Evolutionary conservation across 2,329 filamentous ascomycete genomes (phyloP).

Genomic region (Penicillium sp.): DNA sequence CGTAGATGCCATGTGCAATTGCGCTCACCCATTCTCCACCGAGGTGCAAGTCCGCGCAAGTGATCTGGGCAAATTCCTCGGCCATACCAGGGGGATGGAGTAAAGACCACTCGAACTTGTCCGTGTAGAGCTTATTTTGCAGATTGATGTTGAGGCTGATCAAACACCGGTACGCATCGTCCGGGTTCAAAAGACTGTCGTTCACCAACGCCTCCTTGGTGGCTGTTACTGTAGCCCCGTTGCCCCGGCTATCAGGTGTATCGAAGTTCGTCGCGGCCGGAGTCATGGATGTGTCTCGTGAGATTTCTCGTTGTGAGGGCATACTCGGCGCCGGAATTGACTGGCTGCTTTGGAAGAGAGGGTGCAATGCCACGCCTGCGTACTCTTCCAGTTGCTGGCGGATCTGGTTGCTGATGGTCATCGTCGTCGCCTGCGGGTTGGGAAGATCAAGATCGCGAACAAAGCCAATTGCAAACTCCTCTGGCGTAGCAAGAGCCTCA

Average conservation of each 20-base stretch:
- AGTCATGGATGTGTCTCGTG: constrained; percentile 58
- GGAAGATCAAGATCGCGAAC: constrained; percentile 94
- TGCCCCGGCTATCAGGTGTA: constrained; percentile 59
- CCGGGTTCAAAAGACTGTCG: constrained; percentile 78
- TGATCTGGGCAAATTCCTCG: constrained; percentile 88
- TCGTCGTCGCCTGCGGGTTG: constrained; percentile 67
- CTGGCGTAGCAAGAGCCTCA: constrained; percentile 89
- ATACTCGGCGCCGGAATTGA: constrained; percentile 26
- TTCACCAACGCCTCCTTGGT: constrained; percentile 52
- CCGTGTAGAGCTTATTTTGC: constrained; percentile 86
- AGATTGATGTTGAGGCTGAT: constrained; percentile 90
- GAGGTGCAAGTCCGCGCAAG: constrained; percentile 87
- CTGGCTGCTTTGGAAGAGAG: constrained; percentile 70
- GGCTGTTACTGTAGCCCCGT: constrained; percentile 28
- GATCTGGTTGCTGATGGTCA: constrained; percentile 90
- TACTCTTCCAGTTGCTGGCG: constrained; percentile 95
- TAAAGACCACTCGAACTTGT: constrained; percentile 97
- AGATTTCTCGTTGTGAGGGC: constrained; percentile 40
- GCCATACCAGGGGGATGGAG: constrained; percentile 88
- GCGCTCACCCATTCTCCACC: constrained; percentile 91
- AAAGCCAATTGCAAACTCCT: constrained; percentile 88
- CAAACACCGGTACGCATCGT: constrained; percentile 93
- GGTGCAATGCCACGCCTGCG: constrained; percentile 88
- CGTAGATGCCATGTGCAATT: constrained; percentile 95
- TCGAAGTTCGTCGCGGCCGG: constrained; percentile 52